Evolutionary conservation across 1,284 basidiomycete species (phyloP), one percentile per base, ranked within the genome.

Genomic region (Fomitopsis schrenkii): DNA sequence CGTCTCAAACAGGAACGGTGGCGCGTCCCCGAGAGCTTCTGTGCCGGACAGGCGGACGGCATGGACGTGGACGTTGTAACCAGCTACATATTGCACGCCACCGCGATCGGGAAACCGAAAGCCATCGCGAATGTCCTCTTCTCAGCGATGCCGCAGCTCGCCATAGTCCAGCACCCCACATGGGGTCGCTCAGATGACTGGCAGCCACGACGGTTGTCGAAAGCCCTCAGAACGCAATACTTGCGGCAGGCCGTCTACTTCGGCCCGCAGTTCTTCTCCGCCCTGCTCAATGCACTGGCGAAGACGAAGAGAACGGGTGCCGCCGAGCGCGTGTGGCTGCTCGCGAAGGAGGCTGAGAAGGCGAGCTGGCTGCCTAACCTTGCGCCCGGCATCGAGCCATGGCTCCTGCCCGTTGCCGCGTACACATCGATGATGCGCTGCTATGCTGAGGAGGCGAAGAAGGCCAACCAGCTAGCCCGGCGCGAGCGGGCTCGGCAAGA

Each of bases 351-450:
- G 59, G 85, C 83, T 0, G 85, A 88, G 67, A 72, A 69, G n/a
- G 73, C 72, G 14, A 88, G 86, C 62, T 83, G 83, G 81, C 52
- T 68, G 30, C 67, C 66, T 3, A 63, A 62, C 10, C 68, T 71
- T 26, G 67, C 61, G n/a, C 64, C 71, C 14, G 63, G 61, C 14
- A 60, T 67, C 19, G 64, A 73, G 40, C 83, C 85, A 0, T 91
- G 90, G 88, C 76, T 76, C 60, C 73, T 93, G 28, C 83, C 88
- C 3, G 74, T 86, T 3, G 78, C 85, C 17, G 85, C 87, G 1
- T 93, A 91, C 71, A 92, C 88, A 1, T 74, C 82, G 54, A 90
- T 93, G 84, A 71, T 93, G 60, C 78, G 85, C 59, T 77, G 83
- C 50, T 91, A 90, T 67, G 81, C 77, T 1, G 71, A 73, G 0